These are phyloP conservation scores for Russula emetica DNA, from an alignment of 768 basidiomycete species.

Conservation along the genomic window DNA sequence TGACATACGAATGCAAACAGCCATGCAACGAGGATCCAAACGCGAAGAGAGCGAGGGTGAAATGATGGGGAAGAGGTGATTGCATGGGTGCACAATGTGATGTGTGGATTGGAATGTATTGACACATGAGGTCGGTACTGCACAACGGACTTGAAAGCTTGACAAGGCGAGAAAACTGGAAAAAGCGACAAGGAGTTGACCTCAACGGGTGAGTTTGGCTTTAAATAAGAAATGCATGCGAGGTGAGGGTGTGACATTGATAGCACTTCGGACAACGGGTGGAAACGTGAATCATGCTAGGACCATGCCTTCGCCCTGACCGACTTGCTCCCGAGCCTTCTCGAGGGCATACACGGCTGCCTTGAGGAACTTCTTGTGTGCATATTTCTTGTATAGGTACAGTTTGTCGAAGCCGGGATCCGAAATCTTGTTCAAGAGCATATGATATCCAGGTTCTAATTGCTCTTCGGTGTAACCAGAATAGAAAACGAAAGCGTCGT, in stretches of 20 bases:
- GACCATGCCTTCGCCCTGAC: conserved; percentile 28
- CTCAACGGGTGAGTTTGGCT: conserved; percentile 20
- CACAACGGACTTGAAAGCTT: conserved; percentile 25
- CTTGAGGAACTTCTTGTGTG: conserved; percentile 96
- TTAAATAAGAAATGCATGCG: conserved; percentile 21
- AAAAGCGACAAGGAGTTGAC: conserved; percentile 26
- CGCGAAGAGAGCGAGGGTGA: conserved; percentile 25
- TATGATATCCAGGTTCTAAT: conserved; percentile 70
- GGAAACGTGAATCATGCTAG: conserved; percentile 18
- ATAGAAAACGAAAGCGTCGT: conserved; percentile 87
- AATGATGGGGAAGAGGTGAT: conserved; percentile 17
- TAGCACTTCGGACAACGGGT: not conserved
- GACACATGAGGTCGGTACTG: conserved; percentile 20
- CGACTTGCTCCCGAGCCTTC: conserved; percentile 52
- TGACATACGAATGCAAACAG: conserved; percentile 5
- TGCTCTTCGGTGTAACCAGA: conserved; percentile 90
- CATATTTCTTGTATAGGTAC: conserved; percentile 94
- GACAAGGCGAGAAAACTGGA: conserved; percentile 25
- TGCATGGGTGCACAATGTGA: conserved; percentile 22
- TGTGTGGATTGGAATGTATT: conserved; percentile 19
- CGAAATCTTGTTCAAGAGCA: conserved; percentile 78
- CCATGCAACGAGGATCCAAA: conserved; percentile 25
- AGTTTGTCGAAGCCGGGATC: conserved; percentile 76
- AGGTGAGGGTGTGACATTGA: conserved; percentile 13
- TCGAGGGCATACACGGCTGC: conserved; percentile 74